These are phyloP conservation scores for Coemansia sp. DNA, from an alignment of 192 early-diverging fungal genomes.

Conservation along the genomic window DNA sequence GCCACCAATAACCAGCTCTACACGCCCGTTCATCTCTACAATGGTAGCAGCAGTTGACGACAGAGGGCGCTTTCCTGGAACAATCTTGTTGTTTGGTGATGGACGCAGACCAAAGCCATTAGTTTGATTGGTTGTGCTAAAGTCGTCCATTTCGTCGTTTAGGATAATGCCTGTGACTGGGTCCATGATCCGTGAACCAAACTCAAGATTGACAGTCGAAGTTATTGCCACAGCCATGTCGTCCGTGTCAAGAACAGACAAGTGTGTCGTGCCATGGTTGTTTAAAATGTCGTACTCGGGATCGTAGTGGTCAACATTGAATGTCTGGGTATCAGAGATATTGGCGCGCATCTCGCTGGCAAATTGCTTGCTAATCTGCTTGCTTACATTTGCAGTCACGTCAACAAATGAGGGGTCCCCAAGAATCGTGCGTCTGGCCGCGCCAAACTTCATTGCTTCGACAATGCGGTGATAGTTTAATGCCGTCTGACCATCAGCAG, in stretches of 20 bases:
- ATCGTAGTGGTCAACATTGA: slow-evolving; percentile 71
- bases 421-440: slow-evolving; percentile 75
- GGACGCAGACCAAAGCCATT: slow-evolving; percentile 81
- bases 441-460: slow-evolving; percentile 86
- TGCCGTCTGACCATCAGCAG: slow-evolving; percentile 54
- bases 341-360: slow-evolving; percentile 64
- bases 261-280: slow-evolving; percentile 89
- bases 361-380: slow-evolving; percentile 69
- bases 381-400: slow-evolving; percentile 43
- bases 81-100: slow-evolving; percentile 75
- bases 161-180: slow-evolving; percentile 82
- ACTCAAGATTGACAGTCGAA: slow-evolving; percentile 86
- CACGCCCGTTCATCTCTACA: slow-evolving; percentile 45
- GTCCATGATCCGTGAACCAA: slow-evolving; percentile 88
- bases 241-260: slow-evolving; percentile 74
- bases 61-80: slow-evolving; percentile 82
- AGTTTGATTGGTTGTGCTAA: slow-evolving; percentile 69
- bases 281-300: slow-evolving; percentile 72
- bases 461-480: slow-evolving; percentile 78
- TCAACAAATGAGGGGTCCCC: slow-evolving; percentile 75
- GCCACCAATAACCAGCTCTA: slow-evolving; percentile 79
- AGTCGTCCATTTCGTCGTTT: slow-evolving; percentile 97
- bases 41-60: slow-evolving; percentile 55
- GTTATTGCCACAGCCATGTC: slow-evolving; percentile 82
- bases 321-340: slow-evolving; percentile 71